Evolutionary conservation across 768 basidiomycete species (phyloP).

Genomic region (Clathrus columnatus): DNA sequence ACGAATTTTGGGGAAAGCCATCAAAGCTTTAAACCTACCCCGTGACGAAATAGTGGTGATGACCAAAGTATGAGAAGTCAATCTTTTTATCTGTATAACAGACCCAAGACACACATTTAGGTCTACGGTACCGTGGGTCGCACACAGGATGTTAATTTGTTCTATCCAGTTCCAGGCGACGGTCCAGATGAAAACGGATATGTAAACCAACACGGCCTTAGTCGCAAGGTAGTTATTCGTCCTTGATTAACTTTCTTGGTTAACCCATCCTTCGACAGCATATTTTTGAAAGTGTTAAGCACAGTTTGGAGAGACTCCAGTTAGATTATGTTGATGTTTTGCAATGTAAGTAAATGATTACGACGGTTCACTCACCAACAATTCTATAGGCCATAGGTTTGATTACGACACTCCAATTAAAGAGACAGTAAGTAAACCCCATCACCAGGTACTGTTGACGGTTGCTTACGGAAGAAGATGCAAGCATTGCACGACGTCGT

Average conservation of each 20-base stretch:
- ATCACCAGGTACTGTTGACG: too few species aligned
- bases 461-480: constrained; percentile 28
- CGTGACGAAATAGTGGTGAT: constrained; percentile 42
- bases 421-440: constrained; percentile 22
- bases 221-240: constrained; percentile 36
- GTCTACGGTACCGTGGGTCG: constrained; percentile 19
- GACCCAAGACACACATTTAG: not conserved
- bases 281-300: constrained; percentile 39
- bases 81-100: not conserved
- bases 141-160: constrained; percentile 12
- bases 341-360: constrained; percentile 26
- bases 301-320: constrained; percentile 32
- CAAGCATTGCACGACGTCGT: constrained; percentile 44
- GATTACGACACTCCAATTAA: constrained; percentile 35
- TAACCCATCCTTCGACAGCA: constrained; percentile 24
- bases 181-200: constrained; percentile 31
- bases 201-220: constrained; percentile 44
- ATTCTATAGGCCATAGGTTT: constrained; percentile 34
- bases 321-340: constrained; percentile 39
- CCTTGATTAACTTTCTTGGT: too few species aligned
- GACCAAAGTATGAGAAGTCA: constrained; percentile 34
- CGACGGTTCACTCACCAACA: not conserved
- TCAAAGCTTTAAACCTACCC: constrained; percentile 36
- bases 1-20: constrained; percentile 34
- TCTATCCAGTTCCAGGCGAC: not conserved